phyloP scores from a whole-genome alignment of 2,329 filamentous ascomycete genomes.

The Botrytis fabae region DNA sequence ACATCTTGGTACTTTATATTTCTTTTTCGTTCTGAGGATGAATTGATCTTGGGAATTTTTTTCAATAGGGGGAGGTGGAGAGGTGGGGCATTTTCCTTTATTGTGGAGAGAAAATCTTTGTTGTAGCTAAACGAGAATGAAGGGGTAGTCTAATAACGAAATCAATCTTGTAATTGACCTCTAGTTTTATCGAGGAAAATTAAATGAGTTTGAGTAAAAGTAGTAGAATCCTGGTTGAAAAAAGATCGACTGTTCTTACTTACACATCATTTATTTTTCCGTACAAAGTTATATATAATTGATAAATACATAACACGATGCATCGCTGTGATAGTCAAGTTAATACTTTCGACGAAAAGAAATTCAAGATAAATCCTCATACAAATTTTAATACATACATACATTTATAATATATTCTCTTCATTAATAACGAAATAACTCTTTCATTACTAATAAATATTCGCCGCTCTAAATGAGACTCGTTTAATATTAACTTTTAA shows the following conservation, averaged over 20 bases:
- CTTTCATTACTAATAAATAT: too few relatives aligned
- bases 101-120: background rate
- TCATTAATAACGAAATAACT: too few relatives aligned
- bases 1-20: too few relatives aligned
- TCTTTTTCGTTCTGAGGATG: background rate
- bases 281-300: fast-evolving
- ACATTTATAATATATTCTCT: too few relatives aligned
- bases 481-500: too few relatives aligned
- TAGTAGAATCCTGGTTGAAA: background rate
- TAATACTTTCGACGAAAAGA: too few relatives aligned
- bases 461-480: too few relatives aligned
- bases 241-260: background rate
- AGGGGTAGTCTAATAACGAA: background rate
- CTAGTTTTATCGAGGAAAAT: background rate
- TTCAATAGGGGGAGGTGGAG: background rate
- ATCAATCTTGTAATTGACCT: background rate
- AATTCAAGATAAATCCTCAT: too few relatives aligned
- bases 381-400: too few relatives aligned
- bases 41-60: background rate
- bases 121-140: background rate
- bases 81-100: background rate
- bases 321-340: too few relatives aligned
- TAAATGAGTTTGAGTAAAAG: background rate
- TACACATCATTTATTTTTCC: background rate
- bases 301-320: background rate